phyloP scores from a whole-genome alignment of 2,329 filamentous ascomycete genomes.

The Mollisiaceae sp. region DNA sequence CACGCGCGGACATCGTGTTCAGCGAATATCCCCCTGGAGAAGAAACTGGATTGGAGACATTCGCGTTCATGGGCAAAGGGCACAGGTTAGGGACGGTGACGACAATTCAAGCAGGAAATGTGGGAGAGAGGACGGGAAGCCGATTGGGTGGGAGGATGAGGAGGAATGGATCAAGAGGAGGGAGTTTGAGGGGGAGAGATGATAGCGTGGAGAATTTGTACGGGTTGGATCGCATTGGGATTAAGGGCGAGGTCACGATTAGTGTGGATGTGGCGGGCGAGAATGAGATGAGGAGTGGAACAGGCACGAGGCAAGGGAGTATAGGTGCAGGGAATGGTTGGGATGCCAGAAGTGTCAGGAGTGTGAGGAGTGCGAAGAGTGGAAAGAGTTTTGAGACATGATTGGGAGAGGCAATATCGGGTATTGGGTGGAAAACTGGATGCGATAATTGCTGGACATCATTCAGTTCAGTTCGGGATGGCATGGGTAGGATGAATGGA shows the following conservation, averaged over 20 bases:
- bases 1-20: slow-evolving; percentile 59
- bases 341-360: slow-evolving; percentile 18
- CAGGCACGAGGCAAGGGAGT: neutral
- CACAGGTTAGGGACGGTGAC: slow-evolving; percentile 24
- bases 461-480: too few species aligned
- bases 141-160: slow-evolving; percentile 9
- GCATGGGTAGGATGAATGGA: too few species aligned
- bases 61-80: slow-evolving; percentile 45
- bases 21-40: slow-evolving; percentile 47
- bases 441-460: neutral
- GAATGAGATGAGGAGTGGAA: neutral
- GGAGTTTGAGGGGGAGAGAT: slow-evolving; percentile 14
- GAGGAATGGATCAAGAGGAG: neutral
- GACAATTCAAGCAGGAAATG: slow-evolving; percentile 13
- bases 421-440: neutral
- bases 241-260: slow-evolving; percentile 36
- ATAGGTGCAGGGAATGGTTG: slow-evolving; percentile 11
- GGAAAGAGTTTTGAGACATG: slow-evolving; percentile 18
- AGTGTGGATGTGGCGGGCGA: slow-evolving; percentile 21
- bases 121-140: slow-evolving; percentile 7
- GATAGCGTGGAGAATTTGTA: slow-evolving; percentile 36
- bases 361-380: slow-evolving; percentile 17
- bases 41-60: slow-evolving; percentile 57
- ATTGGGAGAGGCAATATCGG: neutral
- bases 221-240: slow-evolving; percentile 33